Percentiles rank a stretch among this genome's conserved stretches.
phyloP scores from a whole-genome alignment of 345 rosid species.

The Boechera stricta region DNA sequence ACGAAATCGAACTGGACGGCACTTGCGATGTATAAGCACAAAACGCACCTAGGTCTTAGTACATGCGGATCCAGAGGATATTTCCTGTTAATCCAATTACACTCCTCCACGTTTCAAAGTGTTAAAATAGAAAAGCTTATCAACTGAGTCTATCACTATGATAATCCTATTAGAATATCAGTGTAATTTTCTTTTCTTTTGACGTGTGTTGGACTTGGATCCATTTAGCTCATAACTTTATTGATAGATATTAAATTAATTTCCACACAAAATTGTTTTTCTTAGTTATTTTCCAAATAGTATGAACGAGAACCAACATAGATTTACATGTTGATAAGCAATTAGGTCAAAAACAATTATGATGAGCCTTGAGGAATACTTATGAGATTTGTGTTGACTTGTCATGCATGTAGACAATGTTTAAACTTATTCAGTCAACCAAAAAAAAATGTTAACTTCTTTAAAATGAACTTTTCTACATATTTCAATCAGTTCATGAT shows the following conservation, averaged over 20 bases:
- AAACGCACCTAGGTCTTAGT: neutral
- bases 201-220: slow-evolving; percentile 6
- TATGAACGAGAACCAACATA: neutral
- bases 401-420: slow-evolving; percentile 17
- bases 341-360: neutral
- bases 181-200: neutral
- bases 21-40: slow-evolving; percentile 28
- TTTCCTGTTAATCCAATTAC: neutral
- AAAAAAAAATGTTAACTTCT: neutral
- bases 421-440: neutral
- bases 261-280: neutral
- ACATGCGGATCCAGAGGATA: neutral
- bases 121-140: neutral
- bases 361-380: neutral
- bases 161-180: slow-evolving; percentile 2
- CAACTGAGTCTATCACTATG: neutral
- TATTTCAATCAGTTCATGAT: slow-evolving; percentile 4
- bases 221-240: slow-evolving; percentile 6
- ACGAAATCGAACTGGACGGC: slow-evolving; percentile 38
- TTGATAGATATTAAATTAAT: neutral
- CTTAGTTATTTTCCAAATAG: neutral
- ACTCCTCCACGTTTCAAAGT: neutral
- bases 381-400: slow-evolving; percentile 15
- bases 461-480: neutral
- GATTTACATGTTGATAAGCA: neutral